Percentiles rank a stretch among this genome's conserved stretches.
phyloP scores from a whole-genome alignment of 2,329 filamentous ascomycete species.

The Colletotrichum sp. region DNA sequence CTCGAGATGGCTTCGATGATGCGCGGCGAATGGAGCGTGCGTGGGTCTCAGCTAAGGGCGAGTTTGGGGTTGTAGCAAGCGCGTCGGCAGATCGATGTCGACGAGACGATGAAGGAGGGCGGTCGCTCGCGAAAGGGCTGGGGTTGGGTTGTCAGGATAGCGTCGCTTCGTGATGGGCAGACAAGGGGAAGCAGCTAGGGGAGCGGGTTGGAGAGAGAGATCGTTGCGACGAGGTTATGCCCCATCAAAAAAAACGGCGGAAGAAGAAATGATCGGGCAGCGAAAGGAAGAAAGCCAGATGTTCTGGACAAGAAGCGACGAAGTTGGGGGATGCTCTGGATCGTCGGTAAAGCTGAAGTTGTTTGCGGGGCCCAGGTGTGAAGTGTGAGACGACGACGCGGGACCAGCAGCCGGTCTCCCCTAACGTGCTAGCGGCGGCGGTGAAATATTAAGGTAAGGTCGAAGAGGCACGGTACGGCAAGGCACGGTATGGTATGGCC shows the following conservation, averaged over 20 bases:
- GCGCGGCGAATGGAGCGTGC: neutral
- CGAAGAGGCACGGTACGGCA: neutral
- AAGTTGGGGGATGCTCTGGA: conserved; percentile 9
- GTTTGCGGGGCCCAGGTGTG: conserved; percentile 24
- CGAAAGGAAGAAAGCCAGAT: conserved; percentile 13
- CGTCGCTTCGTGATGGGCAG: conserved; percentile 14
- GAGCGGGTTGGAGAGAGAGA: neutral
- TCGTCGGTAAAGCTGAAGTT: conserved; percentile 23
- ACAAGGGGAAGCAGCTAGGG: conserved; percentile 7
- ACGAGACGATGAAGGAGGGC: conserved; percentile 15
- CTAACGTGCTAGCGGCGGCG: conserved; percentile 21
- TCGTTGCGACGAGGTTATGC: conserved; percentile 1
- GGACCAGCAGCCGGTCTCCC: conserved; percentile 21
- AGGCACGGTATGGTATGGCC: conserved; percentile 1
- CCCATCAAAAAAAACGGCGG: conserved; percentile 16
- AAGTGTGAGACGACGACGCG: conserved; percentile 23
- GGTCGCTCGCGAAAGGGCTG: conserved; percentile 16
- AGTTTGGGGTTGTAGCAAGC: neutral
- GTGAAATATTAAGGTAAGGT: conserved; percentile 19
- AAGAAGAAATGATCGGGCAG: conserved; percentile 3
- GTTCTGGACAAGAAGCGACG: neutral
- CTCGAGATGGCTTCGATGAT: neutral
- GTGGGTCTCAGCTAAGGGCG: neutral
- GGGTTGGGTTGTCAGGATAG: conserved; percentile 11
- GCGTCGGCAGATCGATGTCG: conserved; percentile 18